Base-by-base conservation (phyloP, 495 filamentous ascomycete genomes). In the Oidiodendron maius region DNA sequence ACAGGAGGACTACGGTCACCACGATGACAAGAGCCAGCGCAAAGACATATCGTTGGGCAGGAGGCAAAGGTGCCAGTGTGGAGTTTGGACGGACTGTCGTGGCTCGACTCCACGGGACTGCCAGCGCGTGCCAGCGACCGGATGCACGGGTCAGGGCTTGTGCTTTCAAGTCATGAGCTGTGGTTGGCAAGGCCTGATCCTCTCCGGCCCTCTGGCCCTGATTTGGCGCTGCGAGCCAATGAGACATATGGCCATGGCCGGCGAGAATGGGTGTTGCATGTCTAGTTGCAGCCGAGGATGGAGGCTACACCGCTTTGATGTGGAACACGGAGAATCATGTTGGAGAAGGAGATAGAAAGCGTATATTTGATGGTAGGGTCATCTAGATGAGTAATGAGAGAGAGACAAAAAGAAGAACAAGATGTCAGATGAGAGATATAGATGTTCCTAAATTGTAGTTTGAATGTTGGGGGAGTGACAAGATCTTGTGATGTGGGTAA, bases 41-140 rank as follows among this genome's bases (percentile, higher is more conserved):
- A 12, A 12, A 30, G 26, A 30, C 26, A 30, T 30, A 12, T 30
- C 26, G 26, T 30, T 12, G 26, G 26, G 5, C 26, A n/a, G n/a
- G n/a, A n/a, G n/a, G n/a, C n/a, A n/a, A n/a, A n/a, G n/a, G n/a
- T n/a, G n/a, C n/a, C n/a, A n/a, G n/a, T n/a, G n/a, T n/a, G n/a
- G n/a, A n/a, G n/a, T n/a, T n/a, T n/a, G n/a, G n/a, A n/a, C n/a
- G 26, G 12, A 56, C 43, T 79, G 75, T 79, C 75, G 75, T 79
- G 75, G 75, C 75, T 79, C 75, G 71, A 77, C 72, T 79, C 69
- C 73, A 61, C 12, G 10, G n/a, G n/a, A n/a, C 12, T 67, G 64
- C 65, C 68, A 56, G 42, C 48, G 47, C 56, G 48, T 59, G 56
- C 48, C 42, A 34, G 18, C 37, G 25, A 23, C 12, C 42, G 16